Percentiles rank a stretch among this genome's conserved stretches.
phyloP scores from a whole-genome alignment of 768 basidiomycete species.

The Hericium rajendrae region DNA sequence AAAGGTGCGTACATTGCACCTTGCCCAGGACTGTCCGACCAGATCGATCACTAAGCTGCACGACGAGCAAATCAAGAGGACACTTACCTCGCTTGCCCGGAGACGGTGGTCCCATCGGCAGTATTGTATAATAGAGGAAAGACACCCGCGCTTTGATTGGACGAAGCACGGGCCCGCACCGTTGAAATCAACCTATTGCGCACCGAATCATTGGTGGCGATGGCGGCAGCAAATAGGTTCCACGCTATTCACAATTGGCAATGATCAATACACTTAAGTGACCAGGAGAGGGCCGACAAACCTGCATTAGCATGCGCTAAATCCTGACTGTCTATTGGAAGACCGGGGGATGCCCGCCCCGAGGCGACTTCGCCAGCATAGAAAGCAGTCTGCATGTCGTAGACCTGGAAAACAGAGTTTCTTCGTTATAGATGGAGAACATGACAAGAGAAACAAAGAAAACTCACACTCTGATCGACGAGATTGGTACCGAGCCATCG shows the following conservation, averaged over 20 bases:
- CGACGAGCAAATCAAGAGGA: too few relatives aligned
- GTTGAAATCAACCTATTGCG: conserved; percentile 1
- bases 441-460: not conserved
- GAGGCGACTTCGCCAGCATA: not conserved
- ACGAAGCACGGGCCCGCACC: conserved; percentile 3
- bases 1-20: conserved; percentile 16
- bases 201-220: not conserved
- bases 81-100: conserved; percentile 7
- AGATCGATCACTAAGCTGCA: not conserved
- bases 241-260: not conserved
- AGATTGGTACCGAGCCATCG: conserved; percentile 26
- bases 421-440: not conserved
- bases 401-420: not conserved
- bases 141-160: not conserved
- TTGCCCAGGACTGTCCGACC: conserved; percentile 11
- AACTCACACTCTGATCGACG: not conserved
- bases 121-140: conserved; percentile 3
- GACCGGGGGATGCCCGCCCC: not conserved
- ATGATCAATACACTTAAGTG: not conserved
- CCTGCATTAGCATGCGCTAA: not conserved
- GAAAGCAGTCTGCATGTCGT: not conserved
- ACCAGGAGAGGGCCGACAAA: not conserved
- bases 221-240: conserved; percentile 6
- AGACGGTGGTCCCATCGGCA: not conserved
- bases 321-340: not conserved